phyloP scores from a whole-genome alignment of 495 filamentous ascomycete genomes.

The Pseudoneurospora amorphoporcata region DNA sequence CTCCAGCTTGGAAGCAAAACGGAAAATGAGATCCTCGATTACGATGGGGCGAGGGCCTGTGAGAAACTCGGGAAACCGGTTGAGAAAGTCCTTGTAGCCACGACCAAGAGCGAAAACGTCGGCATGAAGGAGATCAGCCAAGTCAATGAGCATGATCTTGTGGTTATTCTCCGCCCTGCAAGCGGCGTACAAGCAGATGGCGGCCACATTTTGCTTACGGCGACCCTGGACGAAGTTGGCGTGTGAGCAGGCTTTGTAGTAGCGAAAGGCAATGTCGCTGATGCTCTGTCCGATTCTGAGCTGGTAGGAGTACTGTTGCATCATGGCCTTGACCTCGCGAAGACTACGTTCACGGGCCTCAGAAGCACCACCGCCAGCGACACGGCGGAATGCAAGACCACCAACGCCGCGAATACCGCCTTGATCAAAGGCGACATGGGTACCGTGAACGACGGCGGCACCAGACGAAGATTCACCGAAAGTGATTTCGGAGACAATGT shows the following conservation, averaged over 20 bases:
- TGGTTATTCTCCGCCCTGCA: conserved; percentile 57
- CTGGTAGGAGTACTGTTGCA: conserved; percentile 35
- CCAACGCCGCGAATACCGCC: conserved; percentile 35
- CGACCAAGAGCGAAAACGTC: conserved; percentile 89
- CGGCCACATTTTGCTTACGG: conserved; percentile 69
- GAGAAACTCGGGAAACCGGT: conserved; percentile 47
- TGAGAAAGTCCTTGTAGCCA: conserved; percentile 65
- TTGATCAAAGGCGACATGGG: conserved; percentile 73
- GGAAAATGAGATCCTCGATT: conserved; percentile 76
- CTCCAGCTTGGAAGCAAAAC: conserved; percentile 81
- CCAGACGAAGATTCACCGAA: conserved; percentile 79
- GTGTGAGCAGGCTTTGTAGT: conserved; percentile 68
- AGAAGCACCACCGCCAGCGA: conserved; percentile 27
- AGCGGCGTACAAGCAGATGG: conserved; percentile 77
- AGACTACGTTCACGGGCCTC: conserved; percentile 60
- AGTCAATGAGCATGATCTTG: conserved; percentile 81
- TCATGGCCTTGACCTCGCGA: conserved; percentile 41
- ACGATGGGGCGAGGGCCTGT: conserved; percentile 48
- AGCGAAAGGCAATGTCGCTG: conserved; percentile 50
- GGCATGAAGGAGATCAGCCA: conserved; percentile 76
- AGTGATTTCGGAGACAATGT: conserved; percentile 82
- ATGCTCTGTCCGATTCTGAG: conserved; percentile 48
- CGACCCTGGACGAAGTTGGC: conserved; percentile 85
- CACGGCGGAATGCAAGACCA: conserved; percentile 28
- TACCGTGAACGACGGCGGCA: conserved; percentile 85